phyloP scores from a whole-genome alignment of 495 filamentous ascomycete genomes.

The Aspergillus baeticus region DNA sequence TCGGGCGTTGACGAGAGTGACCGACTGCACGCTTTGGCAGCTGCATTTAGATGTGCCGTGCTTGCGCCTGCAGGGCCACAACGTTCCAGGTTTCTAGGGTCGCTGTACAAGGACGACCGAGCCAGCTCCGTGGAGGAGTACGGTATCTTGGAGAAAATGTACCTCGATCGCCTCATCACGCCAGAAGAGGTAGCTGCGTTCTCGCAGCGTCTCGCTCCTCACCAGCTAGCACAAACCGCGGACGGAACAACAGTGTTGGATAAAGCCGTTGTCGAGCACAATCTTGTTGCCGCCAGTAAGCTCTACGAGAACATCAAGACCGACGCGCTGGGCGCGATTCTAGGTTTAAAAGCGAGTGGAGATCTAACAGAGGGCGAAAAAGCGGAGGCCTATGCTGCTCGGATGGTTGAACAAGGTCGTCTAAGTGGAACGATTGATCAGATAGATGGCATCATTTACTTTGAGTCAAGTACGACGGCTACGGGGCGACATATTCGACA shows the following conservation, averaged over 20 bases:
- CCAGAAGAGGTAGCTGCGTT: slow-evolving; percentile 84
- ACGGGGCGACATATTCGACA: slow-evolving; percentile 66
- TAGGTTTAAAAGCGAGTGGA: slow-evolving; percentile 57
- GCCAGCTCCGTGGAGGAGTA: slow-evolving; percentile 74
- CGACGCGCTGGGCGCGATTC: slow-evolving; percentile 69
- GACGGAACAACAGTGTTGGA: slow-evolving; percentile 94
- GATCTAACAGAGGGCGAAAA: slow-evolving; percentile 62
- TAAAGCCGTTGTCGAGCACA: slow-evolving; percentile 94
- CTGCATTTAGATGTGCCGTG: slow-evolving; percentile 93
- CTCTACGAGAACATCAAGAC: slow-evolving; percentile 89
- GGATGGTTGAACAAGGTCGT: slow-evolving; percentile 93
- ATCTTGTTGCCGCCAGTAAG: slow-evolving; percentile 79
- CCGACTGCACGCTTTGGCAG: slow-evolving; percentile 75
- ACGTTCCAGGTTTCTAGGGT: slow-evolving; percentile 73
- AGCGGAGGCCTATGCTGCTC: slow-evolving; percentile 87
- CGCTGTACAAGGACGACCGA: slow-evolving; percentile 93
- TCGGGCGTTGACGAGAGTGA: slow-evolving; percentile 78
- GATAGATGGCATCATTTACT: slow-evolving; percentile 84
- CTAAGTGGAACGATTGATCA: slow-evolving; percentile 89
- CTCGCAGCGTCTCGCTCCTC: slow-evolving; percentile 71
- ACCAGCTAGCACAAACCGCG: slow-evolving; percentile 83
- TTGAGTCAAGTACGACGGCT: slow-evolving; percentile 65
- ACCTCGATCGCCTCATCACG: slow-evolving; percentile 80
- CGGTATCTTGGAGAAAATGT: slow-evolving; percentile 95
- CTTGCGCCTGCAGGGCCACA: slow-evolving; percentile 87